A percentile compares a stretch with the other conserved stretches of the same genome.
Evolutionary conservation across 139 green algal genomes (phyloP).

Genomic region (Chlamydomonas schloesseri): DNA sequence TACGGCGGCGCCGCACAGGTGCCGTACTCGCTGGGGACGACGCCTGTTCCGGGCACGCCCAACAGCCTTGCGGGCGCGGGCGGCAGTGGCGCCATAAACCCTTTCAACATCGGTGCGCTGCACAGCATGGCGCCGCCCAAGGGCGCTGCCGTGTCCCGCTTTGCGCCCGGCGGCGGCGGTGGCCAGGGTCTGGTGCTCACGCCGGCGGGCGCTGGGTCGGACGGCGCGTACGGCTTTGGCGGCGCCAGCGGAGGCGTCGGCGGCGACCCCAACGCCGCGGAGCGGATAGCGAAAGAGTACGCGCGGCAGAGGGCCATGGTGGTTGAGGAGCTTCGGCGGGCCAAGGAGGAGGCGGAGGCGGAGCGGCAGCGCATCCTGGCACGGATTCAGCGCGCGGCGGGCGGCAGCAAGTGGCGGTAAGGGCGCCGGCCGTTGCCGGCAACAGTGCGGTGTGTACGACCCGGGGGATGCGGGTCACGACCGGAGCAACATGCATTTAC

Average conservation of each 20-base stretch:
- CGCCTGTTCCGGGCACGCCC: neutral
- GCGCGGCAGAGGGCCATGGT: conserved; percentile 46
- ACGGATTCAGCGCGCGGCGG: conserved; percentile 45
- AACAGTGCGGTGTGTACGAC: no score
- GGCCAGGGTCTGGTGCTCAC: neutral
- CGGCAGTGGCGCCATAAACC: neutral
- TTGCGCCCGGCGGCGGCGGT: neutral
- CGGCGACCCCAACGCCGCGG: neutral
- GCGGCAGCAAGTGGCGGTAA: conserved; percentile 36
- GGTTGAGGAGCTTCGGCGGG: conserved; percentile 48
- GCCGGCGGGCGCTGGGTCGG: neutral
- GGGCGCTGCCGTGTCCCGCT: neutral
- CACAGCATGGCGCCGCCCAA: neutral
- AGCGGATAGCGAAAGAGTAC: conserved; percentile 53
- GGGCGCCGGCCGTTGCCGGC: no score
- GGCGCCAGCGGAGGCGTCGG: no score
- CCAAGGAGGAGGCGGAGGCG: conserved; percentile 57
- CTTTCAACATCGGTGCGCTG: conserved; percentile 33
- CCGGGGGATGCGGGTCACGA: no score
- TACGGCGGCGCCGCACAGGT: neutral
- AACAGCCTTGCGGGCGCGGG: neutral
- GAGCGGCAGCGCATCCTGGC: conserved; percentile 50
- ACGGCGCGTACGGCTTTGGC: no score
- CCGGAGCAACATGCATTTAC: no score
- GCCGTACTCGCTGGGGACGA: no score